These are phyloP conservation scores for Gossypium australe DNA, from an alignment of 345 rosid species.

Conservation along the genomic window DNA sequence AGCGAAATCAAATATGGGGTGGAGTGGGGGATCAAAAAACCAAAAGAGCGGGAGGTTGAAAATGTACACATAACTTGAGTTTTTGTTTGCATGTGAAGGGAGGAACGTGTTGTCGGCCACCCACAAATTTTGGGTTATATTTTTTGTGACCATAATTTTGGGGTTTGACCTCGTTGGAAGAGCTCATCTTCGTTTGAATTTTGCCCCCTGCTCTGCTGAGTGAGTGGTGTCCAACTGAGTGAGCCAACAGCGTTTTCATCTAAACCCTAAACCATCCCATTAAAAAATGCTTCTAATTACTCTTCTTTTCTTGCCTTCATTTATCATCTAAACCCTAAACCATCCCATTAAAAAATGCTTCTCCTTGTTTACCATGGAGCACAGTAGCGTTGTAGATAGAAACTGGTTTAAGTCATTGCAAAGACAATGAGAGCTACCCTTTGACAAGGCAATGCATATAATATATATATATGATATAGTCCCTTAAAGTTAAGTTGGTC, in stretches of 20 bases:
- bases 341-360: background rate
- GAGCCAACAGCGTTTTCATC: constrained; percentile 6
- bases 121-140: background rate
- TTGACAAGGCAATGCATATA: constrained; percentile 7
- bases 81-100: constrained; percentile 38
- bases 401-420: background rate
- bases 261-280: background rate
- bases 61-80: background rate
- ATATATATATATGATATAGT: background rate
- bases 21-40: background rate
- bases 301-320: background rate
- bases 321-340: background rate
- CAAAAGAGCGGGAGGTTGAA: background rate
- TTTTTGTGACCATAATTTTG: constrained; percentile 8
- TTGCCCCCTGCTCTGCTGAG: background rate
- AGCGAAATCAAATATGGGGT: background rate
- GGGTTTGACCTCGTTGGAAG: constrained; percentile 32
- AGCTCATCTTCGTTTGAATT: constrained; percentile 14
- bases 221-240: background rate
- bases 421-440: constrained; percentile 20
- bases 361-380: background rate
- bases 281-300: background rate
- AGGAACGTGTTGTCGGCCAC: constrained; percentile 49
- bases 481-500: too few species aligned
- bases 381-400: too few species aligned